Percentiles rank a stretch among this genome's conserved stretches.
These are phyloP conservation scores for Debaryomycetaceae sp. DNA, from an alignment of 1,139 yeast species.

Conservation along the genomic window DNA sequence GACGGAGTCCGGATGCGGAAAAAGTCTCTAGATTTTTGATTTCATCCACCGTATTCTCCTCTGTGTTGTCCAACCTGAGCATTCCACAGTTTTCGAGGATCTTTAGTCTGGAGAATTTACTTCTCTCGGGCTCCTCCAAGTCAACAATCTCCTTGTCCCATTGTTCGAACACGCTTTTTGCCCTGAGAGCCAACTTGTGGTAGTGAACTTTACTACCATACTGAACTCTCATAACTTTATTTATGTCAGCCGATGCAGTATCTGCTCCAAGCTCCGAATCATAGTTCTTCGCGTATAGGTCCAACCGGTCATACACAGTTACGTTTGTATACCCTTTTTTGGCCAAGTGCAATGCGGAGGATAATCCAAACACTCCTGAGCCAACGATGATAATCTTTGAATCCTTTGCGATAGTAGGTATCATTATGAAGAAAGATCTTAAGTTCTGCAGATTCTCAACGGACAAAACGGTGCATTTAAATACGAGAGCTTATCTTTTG, in stretches of 20 bases:
- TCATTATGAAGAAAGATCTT: no score
- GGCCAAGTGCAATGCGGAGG: constrained; percentile 37
- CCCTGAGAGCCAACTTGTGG: constrained; percentile 32
- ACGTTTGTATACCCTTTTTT: constrained; percentile 16
- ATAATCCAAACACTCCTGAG: constrained; percentile 46
- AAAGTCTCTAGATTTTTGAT: constrained; percentile 18
- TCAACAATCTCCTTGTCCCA: constrained; percentile 19
- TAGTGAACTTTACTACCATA: constrained; percentile 35
- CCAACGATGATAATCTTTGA: constrained; percentile 34
- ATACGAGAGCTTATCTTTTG: no score
- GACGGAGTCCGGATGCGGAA: constrained; percentile 21
- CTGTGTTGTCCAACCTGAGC: constrained; percentile 15
- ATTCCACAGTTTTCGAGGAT: constrained; percentile 23
- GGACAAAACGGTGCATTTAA: no score
- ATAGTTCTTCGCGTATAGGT: constrained; percentile 2
- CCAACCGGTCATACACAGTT: constrained; percentile 12
- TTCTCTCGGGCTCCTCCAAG: constrained; percentile 12
- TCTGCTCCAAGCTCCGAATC: constrained; percentile 28
- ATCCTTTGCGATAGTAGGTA: background rate
- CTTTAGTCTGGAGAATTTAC: constrained; percentile 7
- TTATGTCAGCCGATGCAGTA: constrained; percentile 39
- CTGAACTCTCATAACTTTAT: constrained; percentile 36
- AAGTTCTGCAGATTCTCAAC: no score
- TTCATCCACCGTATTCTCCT: constrained; percentile 17
- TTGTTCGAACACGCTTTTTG: constrained; percentile 25